Conservation (phyloP, 1,284 basidiomycete species). For the Ustilago nuda region DNA sequence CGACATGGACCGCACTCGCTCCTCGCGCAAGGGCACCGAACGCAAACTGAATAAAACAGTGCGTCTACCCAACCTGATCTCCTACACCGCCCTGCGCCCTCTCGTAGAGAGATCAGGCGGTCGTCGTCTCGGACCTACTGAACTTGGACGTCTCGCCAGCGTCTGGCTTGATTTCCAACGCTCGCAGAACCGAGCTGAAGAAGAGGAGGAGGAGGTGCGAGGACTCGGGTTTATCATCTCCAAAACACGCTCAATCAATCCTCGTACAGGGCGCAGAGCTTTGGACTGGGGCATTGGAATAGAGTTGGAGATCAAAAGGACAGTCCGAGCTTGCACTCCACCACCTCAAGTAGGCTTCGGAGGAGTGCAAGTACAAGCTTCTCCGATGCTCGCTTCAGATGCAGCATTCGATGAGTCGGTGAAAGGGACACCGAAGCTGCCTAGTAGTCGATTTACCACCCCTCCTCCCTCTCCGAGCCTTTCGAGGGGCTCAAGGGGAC, state of each 20-base stretch:
- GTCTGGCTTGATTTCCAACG: slow-evolving; percentile 55
- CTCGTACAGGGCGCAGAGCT: slow-evolving; percentile 38
- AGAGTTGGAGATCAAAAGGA: slow-evolving; percentile 50
- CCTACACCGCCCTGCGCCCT: slow-evolving; percentile 56
- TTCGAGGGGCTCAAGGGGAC: background rate
- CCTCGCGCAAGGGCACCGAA: background rate
- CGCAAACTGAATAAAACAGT: slow-evolving; percentile 31
- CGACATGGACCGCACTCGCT: slow-evolving; percentile 5
- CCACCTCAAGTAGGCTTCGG: slow-evolving; percentile 50
- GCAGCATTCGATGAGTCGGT: slow-evolving; percentile 33
- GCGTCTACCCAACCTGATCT: slow-evolving; percentile 59
- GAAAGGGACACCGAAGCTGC: slow-evolving; percentile 39
- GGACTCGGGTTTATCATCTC: slow-evolving; percentile 59
- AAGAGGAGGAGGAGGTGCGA: slow-evolving; percentile 33
- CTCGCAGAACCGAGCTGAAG: background rate
- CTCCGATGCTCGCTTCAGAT: slow-evolving; percentile 8
- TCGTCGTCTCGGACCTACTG: slow-evolving; percentile 45
- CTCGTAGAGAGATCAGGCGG: slow-evolving; percentile 62
- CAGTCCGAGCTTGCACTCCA: slow-evolving; percentile 25
- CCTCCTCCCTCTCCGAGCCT: slow-evolving; percentile 19
- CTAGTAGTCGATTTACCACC: slow-evolving; percentile 12
- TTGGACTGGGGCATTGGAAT: slow-evolving; percentile 61
- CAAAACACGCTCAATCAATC: slow-evolving; percentile 50
- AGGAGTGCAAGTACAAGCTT: slow-evolving; percentile 24
- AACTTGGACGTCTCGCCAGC: slow-evolving; percentile 54